phyloP scores from a whole-genome alignment of 192 early-diverging fungal species.

The Mortierella claussenii region DNA sequence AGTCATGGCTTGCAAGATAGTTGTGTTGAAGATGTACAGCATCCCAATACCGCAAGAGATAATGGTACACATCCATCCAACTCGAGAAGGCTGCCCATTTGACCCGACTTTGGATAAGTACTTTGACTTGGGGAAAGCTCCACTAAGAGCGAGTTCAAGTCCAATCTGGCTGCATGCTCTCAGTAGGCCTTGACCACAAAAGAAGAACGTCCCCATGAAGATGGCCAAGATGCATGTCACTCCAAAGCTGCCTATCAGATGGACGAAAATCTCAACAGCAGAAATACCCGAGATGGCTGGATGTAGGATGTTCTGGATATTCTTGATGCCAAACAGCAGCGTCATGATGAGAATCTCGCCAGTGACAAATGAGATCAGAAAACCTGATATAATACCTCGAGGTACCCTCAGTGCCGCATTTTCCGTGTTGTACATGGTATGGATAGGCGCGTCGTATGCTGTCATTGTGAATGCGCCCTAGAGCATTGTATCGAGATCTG shows the following conservation, averaged over 20 bases:
- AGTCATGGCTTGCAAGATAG: conserved; percentile 20
- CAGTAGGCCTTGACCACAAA: conserved; percentile 40
- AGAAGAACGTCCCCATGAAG: conserved; percentile 37
- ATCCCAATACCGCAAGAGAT: conserved; percentile 26
- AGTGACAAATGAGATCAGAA: conserved; percentile 22
- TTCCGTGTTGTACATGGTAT: conserved; percentile 24
- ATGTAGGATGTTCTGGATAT: conserved; percentile 14
- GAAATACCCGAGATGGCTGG: conserved; percentile 22
- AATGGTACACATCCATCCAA: conserved; percentile 27
- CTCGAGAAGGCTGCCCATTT: conserved; percentile 24
- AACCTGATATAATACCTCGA: conserved; percentile 20
- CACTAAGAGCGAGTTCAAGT: conserved; percentile 21
- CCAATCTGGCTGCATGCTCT: conserved; percentile 30
- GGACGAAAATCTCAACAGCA: conserved; percentile 23
- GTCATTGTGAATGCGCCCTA: conserved; percentile 37
- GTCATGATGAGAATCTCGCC: conserved; percentile 27
- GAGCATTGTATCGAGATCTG: background rate
- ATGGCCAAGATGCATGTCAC: conserved; percentile 19
- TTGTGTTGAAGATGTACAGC: conserved; percentile 18
- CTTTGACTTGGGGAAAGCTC: conserved; percentile 29
- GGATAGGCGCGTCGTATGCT: conserved; percentile 42
- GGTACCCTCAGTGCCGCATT: conserved; percentile 32
- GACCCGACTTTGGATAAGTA: conserved; percentile 11
- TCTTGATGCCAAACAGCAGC: conserved; percentile 24
- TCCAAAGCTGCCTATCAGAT: conserved; percentile 16